Evolutionary conservation across 2,329 filamentous ascomycete genomes (phyloP), one percentile per base, ranked within the genome.

Genomic region (Penicillium sp.): DNA sequence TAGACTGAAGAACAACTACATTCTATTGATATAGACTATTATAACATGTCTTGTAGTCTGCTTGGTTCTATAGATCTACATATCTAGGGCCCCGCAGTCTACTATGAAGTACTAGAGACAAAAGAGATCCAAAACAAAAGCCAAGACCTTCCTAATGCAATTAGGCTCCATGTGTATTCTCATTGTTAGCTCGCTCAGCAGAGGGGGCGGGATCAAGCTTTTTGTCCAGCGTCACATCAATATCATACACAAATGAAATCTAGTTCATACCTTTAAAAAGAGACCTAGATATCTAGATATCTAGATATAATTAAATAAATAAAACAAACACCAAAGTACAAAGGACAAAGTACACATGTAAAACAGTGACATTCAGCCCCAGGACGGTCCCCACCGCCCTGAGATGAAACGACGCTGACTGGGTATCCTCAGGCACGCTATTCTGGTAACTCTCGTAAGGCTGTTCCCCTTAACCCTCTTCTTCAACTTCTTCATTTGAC

Each of bases 391-490:
- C 54, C 55, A 64, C 62, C 62, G 62, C 62, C 61, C 47, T 57
- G 21, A 47, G 54, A 15, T 47, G 54, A 56, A 29, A 23, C 31
- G 21, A 38, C 39, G 50, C 41, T 63, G 57, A 60, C 53, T 65
- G 62, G 62, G 53, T 50, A 57, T 39, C 61, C 51, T 57, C 58
- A 60, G 62, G 47, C 56, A 64, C 54, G 40, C 60, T 62, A 64
- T 58, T 61, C 55, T 56, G 50, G 50, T 55, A 38, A 38, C 46
- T 59, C 57, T 54, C 49, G 64, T 65, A 64, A 67, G 65, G 64
- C 60, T 62, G 56, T 64, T 51, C 63, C 62, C 58, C 57, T 65
- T 58, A 65, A 65, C 60, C 63, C 60, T 58, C 63, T 60, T 57
- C 60, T 57, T 56, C 60, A 44, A 39, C 36, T n/a, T 39, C 36